These are phyloP conservation scores for Pseudogymnoascus destructans DNA, from an alignment of 2,329 filamentous ascomycete genomes.

Conservation along the genomic window DNA sequence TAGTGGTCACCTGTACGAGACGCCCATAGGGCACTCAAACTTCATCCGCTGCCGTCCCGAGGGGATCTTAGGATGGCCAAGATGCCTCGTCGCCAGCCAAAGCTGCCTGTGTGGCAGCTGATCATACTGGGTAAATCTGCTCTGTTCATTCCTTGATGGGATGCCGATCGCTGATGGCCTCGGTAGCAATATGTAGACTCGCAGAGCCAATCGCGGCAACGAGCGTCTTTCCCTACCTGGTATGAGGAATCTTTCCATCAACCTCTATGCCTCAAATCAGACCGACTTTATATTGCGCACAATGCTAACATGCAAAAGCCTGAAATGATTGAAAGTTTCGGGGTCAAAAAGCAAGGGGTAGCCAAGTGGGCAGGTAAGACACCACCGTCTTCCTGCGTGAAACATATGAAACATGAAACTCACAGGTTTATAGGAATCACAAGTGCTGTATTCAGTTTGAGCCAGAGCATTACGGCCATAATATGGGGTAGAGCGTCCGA, in stretches of 20 bases:
- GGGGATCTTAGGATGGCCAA: constrained; percentile 15
- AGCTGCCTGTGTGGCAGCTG: constrained; percentile 65
- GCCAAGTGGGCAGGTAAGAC: constrained; percentile 60
- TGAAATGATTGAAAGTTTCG: constrained; percentile 74
- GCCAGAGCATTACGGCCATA: constrained; percentile 59
- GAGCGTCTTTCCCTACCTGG: constrained; percentile 31
- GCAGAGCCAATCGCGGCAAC: constrained; percentile 63
- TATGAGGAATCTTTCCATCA: constrained; percentile 20
- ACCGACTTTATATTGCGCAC: not conserved
- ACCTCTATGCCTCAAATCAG: not conserved
- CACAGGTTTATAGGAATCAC: constrained; percentile 33
- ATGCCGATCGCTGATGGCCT: constrained; percentile 6
- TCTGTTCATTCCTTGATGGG: not conserved
- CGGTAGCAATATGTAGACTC: constrained; percentile 60
- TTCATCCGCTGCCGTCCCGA: not conserved
- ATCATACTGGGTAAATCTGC: constrained; percentile 55
- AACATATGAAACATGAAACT: constrained; percentile 12
- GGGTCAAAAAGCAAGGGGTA: constrained; percentile 55
- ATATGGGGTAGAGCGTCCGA: constrained; percentile 70
- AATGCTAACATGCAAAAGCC: constrained; percentile 33
- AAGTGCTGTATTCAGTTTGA: constrained; percentile 57
- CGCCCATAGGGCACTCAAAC: not conserved
- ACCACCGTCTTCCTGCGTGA: not conserved
- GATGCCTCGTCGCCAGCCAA: constrained; percentile 32
- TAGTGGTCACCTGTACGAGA: constrained; percentile 3